These are phyloP conservation scores for Tulasnella sp. DNA, from an alignment of 768 basidiomycete species.

Conservation along the genomic window DNA sequence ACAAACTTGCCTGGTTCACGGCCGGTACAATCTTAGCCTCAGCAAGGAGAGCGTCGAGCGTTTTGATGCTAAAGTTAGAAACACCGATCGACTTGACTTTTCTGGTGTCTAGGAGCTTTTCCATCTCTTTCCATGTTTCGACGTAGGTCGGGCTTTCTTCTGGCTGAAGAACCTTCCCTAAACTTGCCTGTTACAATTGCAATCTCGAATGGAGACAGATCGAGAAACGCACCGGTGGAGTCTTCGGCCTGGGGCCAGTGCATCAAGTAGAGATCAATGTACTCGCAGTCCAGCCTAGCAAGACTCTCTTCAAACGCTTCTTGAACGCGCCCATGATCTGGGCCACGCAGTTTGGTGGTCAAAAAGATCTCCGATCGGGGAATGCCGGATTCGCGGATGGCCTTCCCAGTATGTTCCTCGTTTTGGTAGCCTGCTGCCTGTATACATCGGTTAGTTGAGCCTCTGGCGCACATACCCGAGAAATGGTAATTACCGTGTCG, in stretches of 20 bases:
- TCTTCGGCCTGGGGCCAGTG: slow-evolving; percentile 28
- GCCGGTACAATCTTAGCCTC: slow-evolving; percentile 65
- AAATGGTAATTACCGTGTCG: too few relatives aligned
- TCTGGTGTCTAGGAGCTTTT: slow-evolving; percentile 51
- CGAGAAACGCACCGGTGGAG: not conserved
- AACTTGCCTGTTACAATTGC: too few relatives aligned
- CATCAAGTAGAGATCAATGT: slow-evolving; percentile 39
- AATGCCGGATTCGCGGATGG: slow-evolving; percentile 27
- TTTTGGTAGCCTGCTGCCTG: slow-evolving; percentile 21
- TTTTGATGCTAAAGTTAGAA: slow-evolving; percentile 63
- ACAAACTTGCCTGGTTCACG: slow-evolving; percentile 47
- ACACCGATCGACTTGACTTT: slow-evolving; percentile 36
- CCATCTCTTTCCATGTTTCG: slow-evolving; percentile 77
- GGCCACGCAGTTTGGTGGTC: slow-evolving; percentile 21
- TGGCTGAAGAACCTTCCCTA: not conserved
- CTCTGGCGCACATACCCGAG: not conserved
- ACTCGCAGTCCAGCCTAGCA: slow-evolving; percentile 31
- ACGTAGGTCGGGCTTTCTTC: slow-evolving; percentile 36
- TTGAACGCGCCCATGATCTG: slow-evolving; percentile 29
- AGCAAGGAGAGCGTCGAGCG: slow-evolving; percentile 53
- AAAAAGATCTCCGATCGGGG: slow-evolving; percentile 20
- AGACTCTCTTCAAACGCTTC: slow-evolving; percentile 35
- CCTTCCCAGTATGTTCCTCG: slow-evolving; percentile 36
- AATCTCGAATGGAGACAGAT: too few relatives aligned
- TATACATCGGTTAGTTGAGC: not conserved